Base-by-base conservation (phyloP, 1,284 basidiomycete genomes). In the Meripilus lineatus region DNA sequence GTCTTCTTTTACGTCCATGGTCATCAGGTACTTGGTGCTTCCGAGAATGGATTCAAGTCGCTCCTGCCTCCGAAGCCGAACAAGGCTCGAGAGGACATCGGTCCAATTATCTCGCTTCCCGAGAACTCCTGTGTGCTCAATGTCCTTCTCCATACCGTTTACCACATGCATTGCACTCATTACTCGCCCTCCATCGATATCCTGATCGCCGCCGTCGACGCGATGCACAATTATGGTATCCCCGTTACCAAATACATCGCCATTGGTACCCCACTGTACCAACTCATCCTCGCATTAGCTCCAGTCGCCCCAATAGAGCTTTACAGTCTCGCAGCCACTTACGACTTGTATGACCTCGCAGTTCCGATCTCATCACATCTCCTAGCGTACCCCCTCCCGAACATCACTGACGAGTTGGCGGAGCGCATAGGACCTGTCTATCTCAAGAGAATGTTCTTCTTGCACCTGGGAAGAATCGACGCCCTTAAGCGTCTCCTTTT, bases 1-100 rank as follows among this genome's bases (percentile, higher is more conserved):
- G 85, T 89, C 32, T 88, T 87, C 63, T 89, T 72, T 58, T 71
- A 70, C 40, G 65, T 66, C 10, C 68, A 71, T 46, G 52, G 59
- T 3, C 51, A 62, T 15, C 61, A 59, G 30, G 48, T 71, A 11
- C 57, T 69, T 26, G 44, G 53, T 24, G 55, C 56, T 6, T 71
- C 70, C n/a, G 46, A 48, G 25, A 72, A 70, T 45, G 55, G 55
- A 14, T 71, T 70, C 57, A 57, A 64, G 42, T 46, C 52, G 5
- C 62, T 65, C 40, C 56, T 67, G 1, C 61, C 61, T 8, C 48
- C 53, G 3, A 54, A 52, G 39, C 42, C 38, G 2, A 26, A 40
- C 32, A 38, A 41, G 10, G 37, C 47, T 8, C 43, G 41, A 14
- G 53, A 58, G 32, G 62, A 61, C 30, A 40, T 61, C 6, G 63